These are phyloP conservation scores for Phytophthora pini DNA, from an alignment of 352 stramenopile species.

Conservation along the genomic window DNA sequence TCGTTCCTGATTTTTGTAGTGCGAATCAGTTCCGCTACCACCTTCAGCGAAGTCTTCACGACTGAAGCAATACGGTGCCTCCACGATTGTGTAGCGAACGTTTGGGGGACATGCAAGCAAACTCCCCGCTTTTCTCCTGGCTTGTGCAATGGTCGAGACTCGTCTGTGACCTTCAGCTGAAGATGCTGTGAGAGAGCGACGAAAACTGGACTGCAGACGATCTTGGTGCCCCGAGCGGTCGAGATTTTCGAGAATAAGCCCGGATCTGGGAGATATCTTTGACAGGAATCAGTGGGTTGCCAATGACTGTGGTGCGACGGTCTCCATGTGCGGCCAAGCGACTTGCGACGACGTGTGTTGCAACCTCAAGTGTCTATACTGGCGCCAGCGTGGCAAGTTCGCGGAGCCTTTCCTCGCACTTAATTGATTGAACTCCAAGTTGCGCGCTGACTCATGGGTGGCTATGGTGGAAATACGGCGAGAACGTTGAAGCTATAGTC, in stretches of 20 bases:
- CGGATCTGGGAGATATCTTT: constrained; percentile 12
- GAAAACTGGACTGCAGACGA: constrained; percentile 5
- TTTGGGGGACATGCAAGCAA: constrained; percentile 15
- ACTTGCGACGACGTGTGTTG: neutral
- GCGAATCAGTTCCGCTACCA: constrained; percentile 31
- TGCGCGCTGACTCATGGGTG: constrained; percentile 9
- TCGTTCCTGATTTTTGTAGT: constrained; percentile 32
- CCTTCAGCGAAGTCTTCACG: neutral
- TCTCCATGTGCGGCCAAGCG: neutral
- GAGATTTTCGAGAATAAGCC: constrained; percentile 13
- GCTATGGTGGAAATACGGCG: neutral
- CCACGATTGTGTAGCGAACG: constrained; percentile 16
- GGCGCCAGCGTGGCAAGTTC: constrained; percentile 11
- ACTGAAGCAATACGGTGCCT: constrained; percentile 27
- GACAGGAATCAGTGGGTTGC: constrained; percentile 31
- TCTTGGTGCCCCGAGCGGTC: constrained; percentile 10
- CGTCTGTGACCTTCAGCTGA: constrained; percentile 26
- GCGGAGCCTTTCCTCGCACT: constrained; percentile 27
- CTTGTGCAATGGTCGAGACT: neutral
- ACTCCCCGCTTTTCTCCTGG: neutral
- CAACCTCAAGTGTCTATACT: constrained; percentile 25
- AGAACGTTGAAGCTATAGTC: constrained; percentile 12
- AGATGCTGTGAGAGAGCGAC: constrained; percentile 20
- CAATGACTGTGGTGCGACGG: constrained; percentile 15
- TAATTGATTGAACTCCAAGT: constrained; percentile 4